Percentiles rank a stretch among this genome's conserved stretches.
Conservation (phyloP, 2,329 filamentous ascomycete genomes). For the Xylariaceae sp. region DNA sequence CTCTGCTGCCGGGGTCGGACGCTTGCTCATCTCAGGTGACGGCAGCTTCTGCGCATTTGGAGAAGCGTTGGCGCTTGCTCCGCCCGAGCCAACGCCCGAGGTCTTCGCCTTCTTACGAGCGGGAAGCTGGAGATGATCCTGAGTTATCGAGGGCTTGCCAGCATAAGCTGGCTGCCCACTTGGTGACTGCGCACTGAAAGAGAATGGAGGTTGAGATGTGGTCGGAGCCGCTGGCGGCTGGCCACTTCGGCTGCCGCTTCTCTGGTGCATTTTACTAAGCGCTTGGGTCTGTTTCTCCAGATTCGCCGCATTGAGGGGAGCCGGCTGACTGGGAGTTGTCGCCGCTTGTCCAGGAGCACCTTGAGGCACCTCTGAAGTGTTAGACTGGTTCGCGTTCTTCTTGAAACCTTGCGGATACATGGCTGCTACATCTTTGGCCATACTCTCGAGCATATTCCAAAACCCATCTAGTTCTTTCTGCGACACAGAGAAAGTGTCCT, state of each 20-base stretch:
- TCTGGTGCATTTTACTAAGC: conserved; percentile 42
- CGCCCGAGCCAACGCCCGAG: conserved; percentile 33
- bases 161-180: conserved; percentile 56
- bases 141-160: conserved; percentile 46
- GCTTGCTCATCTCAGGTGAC: conserved; percentile 42
- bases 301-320: conserved; percentile 42
- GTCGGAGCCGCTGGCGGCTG: conserved; percentile 55
- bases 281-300: conserved; percentile 49
- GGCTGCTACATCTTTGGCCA: conserved; percentile 42
- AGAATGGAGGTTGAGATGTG: conserved; percentile 52
- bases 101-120: conserved; percentile 53
- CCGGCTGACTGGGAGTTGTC: conserved; percentile 29
- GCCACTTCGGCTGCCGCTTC: conserved; percentile 40
- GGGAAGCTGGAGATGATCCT: conserved; percentile 51
- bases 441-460: conserved; percentile 44
- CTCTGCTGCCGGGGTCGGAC: conserved; percentile 24
- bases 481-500: conserved; percentile 48
- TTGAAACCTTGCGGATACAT: conserved; percentile 18
- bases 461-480: conserved; percentile 47
- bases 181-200: conserved; percentile 52
- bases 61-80: conserved; percentile 38
- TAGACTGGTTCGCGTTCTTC: conserved; percentile 27
- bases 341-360: conserved; percentile 23
- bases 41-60: conserved; percentile 44
- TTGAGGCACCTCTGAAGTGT: conserved; percentile 21